Evolutionary conservation across 164 flowering plant genomes (phyloP).

Genomic region (Berberis thunbergii): DNA sequence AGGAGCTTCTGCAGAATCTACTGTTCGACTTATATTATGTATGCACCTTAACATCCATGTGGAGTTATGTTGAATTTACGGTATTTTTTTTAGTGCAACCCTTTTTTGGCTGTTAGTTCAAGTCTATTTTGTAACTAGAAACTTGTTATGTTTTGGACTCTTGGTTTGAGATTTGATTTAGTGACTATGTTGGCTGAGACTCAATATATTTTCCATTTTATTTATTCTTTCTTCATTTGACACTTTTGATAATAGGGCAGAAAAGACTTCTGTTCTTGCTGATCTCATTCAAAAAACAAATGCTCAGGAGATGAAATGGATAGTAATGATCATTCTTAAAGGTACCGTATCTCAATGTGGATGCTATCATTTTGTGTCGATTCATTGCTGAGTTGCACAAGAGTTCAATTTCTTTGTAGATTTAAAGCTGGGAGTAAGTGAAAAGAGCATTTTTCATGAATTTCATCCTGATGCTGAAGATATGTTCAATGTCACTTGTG

Average conservation of each 20-base stretch:
- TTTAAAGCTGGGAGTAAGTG: constrained; percentile 85
- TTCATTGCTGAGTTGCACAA: neutral
- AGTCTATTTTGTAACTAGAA: too few species aligned
- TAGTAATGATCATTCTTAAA: constrained; percentile 89
- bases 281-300: constrained; percentile 77
- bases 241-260: constrained; percentile 33
- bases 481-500: constrained; percentile 96
- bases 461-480: constrained; percentile 99
- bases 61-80: too few species aligned
- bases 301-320: constrained; percentile 98
- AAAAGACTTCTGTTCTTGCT: constrained; percentile 60
- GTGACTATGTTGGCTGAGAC: neutral
- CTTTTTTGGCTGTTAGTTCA: too few species aligned
- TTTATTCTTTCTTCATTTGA: neutral
- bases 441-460: constrained; percentile 89
- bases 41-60: too few species aligned
- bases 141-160: neutral
- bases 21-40: too few species aligned
- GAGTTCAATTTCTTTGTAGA: constrained; percentile 29
- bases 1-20: too few species aligned
- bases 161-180: neutral
- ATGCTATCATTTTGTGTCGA: neutral
- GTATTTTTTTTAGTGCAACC: too few species aligned
- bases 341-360: constrained; percentile 26
- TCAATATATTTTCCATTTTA: neutral